Percentiles rank a stretch among this genome's conserved stretches.
Evolutionary conservation across 129 eudicot genomes (phyloP).

Genomic region (Silybum marianum): DNA sequence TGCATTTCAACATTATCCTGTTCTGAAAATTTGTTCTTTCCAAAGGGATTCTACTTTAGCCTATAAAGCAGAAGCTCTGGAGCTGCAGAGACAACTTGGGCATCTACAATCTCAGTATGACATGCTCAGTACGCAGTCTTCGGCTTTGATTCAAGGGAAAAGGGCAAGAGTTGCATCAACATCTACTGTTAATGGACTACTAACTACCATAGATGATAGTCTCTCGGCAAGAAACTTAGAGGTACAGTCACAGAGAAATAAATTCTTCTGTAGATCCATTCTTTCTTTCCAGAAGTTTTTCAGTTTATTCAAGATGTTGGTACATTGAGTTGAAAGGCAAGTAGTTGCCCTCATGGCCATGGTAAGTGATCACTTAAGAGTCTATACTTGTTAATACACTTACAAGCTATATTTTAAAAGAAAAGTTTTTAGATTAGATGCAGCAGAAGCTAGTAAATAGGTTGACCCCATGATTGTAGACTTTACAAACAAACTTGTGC

Average conservation of each 20-base stretch:
- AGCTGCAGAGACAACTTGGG: conserved; percentile 89
- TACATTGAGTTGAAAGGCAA: background rate
- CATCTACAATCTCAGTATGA: conserved; percentile 83
- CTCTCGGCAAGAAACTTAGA: conserved; percentile 88
- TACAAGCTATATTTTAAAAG: background rate
- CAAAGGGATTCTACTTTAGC: conserved; percentile 86
- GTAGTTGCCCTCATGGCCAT: background rate
- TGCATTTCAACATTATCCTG: background rate
- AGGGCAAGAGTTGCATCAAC: conserved; percentile 95
- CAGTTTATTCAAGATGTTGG: conserved; percentile 7
- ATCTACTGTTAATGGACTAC: conserved; percentile 75
- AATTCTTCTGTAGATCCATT: background rate
- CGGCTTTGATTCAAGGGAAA: conserved; percentile 86
- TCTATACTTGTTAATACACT: background rate
- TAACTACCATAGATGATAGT: conserved; percentile 71
- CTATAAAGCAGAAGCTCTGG: conserved; percentile 78
- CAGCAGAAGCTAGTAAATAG: background rate
- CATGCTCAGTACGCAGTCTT: conserved; percentile 89
- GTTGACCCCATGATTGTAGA: background rate
- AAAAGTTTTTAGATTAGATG: background rate
- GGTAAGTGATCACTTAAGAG: background rate
- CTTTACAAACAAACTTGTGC: background rate
- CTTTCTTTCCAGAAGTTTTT: background rate
- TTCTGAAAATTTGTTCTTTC: conserved; percentile 8
- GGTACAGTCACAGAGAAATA: conserved; percentile 38